Evolutionary conservation across 2,329 filamentous ascomycete genomes (phyloP).

Genomic region (Neurospora sp.): DNA sequence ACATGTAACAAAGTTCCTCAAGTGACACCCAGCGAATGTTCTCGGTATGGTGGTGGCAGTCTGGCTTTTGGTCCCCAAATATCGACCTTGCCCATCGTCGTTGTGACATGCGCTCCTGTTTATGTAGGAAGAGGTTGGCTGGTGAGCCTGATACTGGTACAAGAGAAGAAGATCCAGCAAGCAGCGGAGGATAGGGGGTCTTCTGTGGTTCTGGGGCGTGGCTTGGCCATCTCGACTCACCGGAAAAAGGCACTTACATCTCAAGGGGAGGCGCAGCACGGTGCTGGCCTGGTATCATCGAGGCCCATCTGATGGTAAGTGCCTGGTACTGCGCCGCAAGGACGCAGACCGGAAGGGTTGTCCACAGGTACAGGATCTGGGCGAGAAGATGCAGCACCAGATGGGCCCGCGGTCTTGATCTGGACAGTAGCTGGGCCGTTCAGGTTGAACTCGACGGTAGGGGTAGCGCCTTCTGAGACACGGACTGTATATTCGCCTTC

Average conservation of each 20-base stretch:
- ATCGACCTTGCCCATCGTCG: too few species aligned
- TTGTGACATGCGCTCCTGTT: too few species aligned
- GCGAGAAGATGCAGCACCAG: neutral
- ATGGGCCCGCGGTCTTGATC: neutral
- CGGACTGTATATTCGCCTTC: neutral
- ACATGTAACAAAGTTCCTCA: too few species aligned
- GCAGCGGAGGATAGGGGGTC: too few species aligned
- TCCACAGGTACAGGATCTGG: fast-evolving
- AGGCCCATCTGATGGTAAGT: neutral
- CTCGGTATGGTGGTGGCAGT: neutral
- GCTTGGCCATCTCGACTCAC: too few species aligned
- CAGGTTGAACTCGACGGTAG: neutral
- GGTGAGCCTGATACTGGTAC: too few species aligned
- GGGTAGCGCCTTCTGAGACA: neutral
- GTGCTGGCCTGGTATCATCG: neutral
- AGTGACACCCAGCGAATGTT: too few species aligned
- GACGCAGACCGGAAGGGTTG: neutral
- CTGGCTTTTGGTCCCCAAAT: too few species aligned
- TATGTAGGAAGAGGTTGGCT: too few species aligned
- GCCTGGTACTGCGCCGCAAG: neutral
- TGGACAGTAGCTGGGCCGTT: neutral
- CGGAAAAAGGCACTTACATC: neutral
- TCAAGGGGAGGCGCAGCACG: neutral
- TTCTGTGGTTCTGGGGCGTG: too few species aligned
- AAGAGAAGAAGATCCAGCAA: too few species aligned